Evolutionary conservation across 1,284 basidiomycete genomes (phyloP).

Genomic region (Leccinum colubrinum): DNA sequence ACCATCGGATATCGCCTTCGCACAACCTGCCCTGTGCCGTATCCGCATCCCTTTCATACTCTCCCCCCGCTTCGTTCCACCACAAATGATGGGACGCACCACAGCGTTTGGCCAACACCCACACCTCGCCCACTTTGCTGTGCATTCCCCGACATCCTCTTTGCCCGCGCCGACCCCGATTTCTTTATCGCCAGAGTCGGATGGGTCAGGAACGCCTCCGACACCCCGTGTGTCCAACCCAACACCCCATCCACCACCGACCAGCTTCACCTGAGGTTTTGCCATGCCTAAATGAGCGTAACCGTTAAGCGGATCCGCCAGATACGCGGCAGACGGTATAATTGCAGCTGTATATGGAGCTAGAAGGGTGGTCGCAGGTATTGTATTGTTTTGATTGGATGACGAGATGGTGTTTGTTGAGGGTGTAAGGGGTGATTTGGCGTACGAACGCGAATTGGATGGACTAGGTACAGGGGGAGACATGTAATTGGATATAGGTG

Average conservation of each 20-base stretch:
- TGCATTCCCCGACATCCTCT: conserved; percentile 21
- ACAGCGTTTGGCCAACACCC: conserved; percentile 92
- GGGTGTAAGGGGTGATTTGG: conserved; percentile 35
- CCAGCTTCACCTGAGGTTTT: conserved; percentile 76
- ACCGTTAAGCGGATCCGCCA: conserved; percentile 64
- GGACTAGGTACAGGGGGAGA: conserved; percentile 29
- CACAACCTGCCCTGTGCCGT: conserved; percentile 22
- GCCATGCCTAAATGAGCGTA: conserved; percentile 73
- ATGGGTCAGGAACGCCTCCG: conserved; percentile 45
- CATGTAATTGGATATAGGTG: conserved; percentile 26
- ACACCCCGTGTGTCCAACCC: conserved; percentile 82
- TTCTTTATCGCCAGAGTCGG: conserved; percentile 6
- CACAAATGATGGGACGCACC: conserved; percentile 72
- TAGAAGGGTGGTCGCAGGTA: conserved; percentile 49
- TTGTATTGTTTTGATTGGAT: conserved; percentile 41
- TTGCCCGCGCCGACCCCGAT: background rate
- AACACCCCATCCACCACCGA: conserved; percentile 80
- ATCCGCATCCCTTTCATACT: conserved; percentile 16
- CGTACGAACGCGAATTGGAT: conserved; percentile 31
- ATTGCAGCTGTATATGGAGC: conserved; percentile 58
- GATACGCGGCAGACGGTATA: conserved; percentile 59
- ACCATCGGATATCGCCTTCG: conserved; percentile 5
- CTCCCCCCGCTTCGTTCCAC: conserved; percentile 22
- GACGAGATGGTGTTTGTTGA: conserved; percentile 32
- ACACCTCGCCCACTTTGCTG: conserved; percentile 74